phyloP scores from a whole-genome alignment of 495 filamentous ascomycete species.

The Aspergillus nanangensis region DNA sequence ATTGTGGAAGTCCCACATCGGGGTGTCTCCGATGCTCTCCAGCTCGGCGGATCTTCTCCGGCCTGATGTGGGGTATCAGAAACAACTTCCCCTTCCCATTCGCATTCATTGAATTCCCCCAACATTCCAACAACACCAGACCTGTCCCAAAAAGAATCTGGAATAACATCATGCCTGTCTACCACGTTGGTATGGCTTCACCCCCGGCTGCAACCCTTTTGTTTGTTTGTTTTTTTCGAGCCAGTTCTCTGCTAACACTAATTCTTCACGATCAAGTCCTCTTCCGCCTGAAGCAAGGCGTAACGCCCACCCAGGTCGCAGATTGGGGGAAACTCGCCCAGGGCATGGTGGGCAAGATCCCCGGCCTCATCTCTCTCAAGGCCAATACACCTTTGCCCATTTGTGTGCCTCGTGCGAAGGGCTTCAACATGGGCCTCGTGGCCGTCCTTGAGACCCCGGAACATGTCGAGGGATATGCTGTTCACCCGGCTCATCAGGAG shows the following conservation, averaged over 20 bases:
- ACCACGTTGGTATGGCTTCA: conserved; percentile 16
- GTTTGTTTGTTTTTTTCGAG: neutral
- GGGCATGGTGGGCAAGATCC: conserved; percentile 37
- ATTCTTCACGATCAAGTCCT: too few species aligned
- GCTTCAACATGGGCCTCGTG: conserved; percentile 40
- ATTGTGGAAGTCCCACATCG: neutral
- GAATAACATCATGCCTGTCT: conserved; percentile 23
- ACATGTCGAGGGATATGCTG: conserved; percentile 30
- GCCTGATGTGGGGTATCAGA: neutral
- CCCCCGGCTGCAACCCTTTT: neutral
- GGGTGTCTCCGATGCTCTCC: neutral
- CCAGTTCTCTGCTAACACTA: too few species aligned
- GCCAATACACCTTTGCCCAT: conserved; percentile 28
- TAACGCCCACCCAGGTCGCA: conserved; percentile 26
- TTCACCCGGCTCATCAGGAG: conserved; percentile 38
- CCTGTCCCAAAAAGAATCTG: neutral
- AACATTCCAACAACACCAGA: neutral
- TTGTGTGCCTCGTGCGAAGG: conserved; percentile 34
- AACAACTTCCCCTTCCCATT: neutral
- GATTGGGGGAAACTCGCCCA: conserved; percentile 24
- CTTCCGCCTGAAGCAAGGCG: conserved; percentile 38
- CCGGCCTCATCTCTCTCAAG: conserved; percentile 31
- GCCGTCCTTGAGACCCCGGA: conserved; percentile 37
- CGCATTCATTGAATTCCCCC: neutral
- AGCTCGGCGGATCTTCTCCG: neutral